A percentile compares a stretch with the other conserved stretches of the same genome.
These are phyloP conservation scores for Euptelea pleiosperma DNA, from an alignment of 164 flowering plant species.

Conservation along the genomic window DNA sequence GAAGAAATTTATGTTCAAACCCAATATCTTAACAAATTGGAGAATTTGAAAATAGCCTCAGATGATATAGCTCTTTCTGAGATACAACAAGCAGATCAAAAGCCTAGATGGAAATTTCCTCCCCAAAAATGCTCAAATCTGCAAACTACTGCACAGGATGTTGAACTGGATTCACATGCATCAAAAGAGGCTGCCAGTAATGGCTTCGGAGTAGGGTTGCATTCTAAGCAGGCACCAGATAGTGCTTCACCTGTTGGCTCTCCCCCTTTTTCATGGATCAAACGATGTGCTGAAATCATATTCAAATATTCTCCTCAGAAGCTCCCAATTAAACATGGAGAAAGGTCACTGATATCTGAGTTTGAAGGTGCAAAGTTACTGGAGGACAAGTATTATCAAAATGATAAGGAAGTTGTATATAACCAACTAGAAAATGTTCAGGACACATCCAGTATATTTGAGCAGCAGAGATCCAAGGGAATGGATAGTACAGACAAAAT, in stretches of 20 bases:
- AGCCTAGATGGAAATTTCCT: slow-evolving; percentile 19
- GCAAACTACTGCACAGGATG: slow-evolving; percentile 15
- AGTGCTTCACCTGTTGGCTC: slow-evolving; percentile 33
- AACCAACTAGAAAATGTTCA: not conserved
- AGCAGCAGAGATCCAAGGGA: slow-evolving; percentile 9
- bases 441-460: slow-evolving; percentile 17
- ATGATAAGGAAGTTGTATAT: slow-evolving; percentile 4
- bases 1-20: slow-evolving; percentile 55
- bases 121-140: slow-evolving; percentile 26
- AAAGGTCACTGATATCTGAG: slow-evolving; percentile 14
- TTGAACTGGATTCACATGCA: slow-evolving; percentile 14
- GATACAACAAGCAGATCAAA: slow-evolving; percentile 27
- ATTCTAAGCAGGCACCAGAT: slow-evolving; percentile 22
- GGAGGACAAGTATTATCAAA: slow-evolving; percentile 8
- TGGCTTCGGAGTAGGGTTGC: slow-evolving; percentile 20
- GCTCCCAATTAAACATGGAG: slow-evolving; percentile 14
- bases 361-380: slow-evolving; percentile 19
- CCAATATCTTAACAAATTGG: slow-evolving; percentile 53
- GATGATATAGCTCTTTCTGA: slow-evolving; percentile 40
- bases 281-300: slow-evolving; percentile 53
- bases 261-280: slow-evolving; percentile 70
- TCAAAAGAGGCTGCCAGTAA: slow-evolving; percentile 12
- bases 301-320: slow-evolving; percentile 49
- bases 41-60: slow-evolving; percentile 46
- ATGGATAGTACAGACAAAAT: not conserved